Evolutionary conservation across 192 early-diverging fungal genomes (phyloP).

Genomic region (Backusella mclennaniae): DNA sequence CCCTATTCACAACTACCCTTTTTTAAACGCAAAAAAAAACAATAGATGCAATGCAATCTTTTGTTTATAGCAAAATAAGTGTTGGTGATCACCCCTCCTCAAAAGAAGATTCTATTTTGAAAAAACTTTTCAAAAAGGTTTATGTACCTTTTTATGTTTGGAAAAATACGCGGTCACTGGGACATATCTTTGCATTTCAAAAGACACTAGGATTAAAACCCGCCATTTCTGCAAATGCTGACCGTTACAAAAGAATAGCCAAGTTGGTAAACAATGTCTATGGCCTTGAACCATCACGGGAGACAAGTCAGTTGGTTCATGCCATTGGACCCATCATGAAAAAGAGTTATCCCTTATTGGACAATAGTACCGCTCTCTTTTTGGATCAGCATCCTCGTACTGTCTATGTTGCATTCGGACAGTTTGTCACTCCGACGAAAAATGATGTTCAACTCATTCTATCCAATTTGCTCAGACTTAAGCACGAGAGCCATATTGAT

Average conservation of each 20-base stretch:
- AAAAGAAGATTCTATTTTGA: background rate
- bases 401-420: slow-evolving; percentile 35
- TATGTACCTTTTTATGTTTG: background rate
- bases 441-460: slow-evolving; percentile 12
- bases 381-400: slow-evolving; percentile 15
- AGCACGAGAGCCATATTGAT: slow-evolving; percentile 21
- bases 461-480: background rate
- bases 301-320: slow-evolving; percentile 19
- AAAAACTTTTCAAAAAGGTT: background rate
- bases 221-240: background rate
- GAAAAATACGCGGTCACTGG: background rate
- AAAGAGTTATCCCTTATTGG: slow-evolving; percentile 21
- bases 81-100: background rate
- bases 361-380: background rate
- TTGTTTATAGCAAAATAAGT: background rate
- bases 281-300: slow-evolving; percentile 20
- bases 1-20: too few relatives aligned
- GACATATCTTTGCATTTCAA: background rate
- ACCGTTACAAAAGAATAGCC: background rate
- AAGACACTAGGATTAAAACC: background rate
- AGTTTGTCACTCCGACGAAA: background rate
- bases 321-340: slow-evolving; percentile 33
- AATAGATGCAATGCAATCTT: background rate
- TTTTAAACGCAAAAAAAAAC: too few relatives aligned
- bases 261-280: slow-evolving; percentile 24